Evolutionary conservation across 2,329 filamentous ascomycete genomes (phyloP).

Genomic region (Xylaria multiplex): DNA sequence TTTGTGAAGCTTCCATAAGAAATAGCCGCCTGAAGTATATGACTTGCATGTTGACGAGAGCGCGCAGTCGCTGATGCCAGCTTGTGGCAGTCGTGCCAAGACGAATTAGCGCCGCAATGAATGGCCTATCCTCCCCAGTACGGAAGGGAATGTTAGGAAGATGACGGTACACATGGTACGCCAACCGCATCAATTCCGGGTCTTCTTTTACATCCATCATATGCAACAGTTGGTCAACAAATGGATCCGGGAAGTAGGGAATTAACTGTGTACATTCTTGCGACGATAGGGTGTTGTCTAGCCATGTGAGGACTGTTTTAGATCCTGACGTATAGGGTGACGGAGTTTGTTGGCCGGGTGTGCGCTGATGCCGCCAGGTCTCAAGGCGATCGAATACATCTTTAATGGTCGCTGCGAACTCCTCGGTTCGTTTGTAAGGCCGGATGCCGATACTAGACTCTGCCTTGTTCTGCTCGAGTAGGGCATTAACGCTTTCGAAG

Average conservation of each 20-base stretch:
- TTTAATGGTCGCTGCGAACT: constrained; percentile 77
- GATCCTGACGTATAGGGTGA: constrained; percentile 95
- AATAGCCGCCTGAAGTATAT: constrained; percentile 98
- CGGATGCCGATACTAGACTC: constrained; percentile 84
- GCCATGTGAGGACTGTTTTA: constrained; percentile 95
- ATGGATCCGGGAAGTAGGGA: constrained; percentile 87
- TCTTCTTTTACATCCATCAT: constrained; percentile 99
- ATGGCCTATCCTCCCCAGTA: constrained; percentile 82
- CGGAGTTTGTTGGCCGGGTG: constrained; percentile 89
- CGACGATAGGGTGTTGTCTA: constrained; percentile 89
- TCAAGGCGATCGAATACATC: constrained; percentile 83
- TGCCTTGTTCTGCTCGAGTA: constrained; percentile 81
- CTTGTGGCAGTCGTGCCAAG: constrained; percentile 85
- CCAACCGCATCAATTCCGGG: constrained; percentile 90
- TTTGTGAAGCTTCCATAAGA: constrained; percentile 78
- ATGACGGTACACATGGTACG: constrained; percentile 97
- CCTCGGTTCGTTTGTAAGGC: constrained; percentile 80
- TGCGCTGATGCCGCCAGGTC: constrained; percentile 84
- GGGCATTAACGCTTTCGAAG: constrained; percentile 78
- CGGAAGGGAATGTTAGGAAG: constrained; percentile 94
- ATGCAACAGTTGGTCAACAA: constrained; percentile 92
- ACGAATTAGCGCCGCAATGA: constrained; percentile 85
- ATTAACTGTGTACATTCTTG: constrained; percentile 93
- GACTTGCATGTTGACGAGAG: constrained; percentile 98
- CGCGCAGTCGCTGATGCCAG: constrained; percentile 95